Evolutionary conservation across 116 monocot genomes (phyloP).

Genomic region (Cymodocea nodosa): DNA sequence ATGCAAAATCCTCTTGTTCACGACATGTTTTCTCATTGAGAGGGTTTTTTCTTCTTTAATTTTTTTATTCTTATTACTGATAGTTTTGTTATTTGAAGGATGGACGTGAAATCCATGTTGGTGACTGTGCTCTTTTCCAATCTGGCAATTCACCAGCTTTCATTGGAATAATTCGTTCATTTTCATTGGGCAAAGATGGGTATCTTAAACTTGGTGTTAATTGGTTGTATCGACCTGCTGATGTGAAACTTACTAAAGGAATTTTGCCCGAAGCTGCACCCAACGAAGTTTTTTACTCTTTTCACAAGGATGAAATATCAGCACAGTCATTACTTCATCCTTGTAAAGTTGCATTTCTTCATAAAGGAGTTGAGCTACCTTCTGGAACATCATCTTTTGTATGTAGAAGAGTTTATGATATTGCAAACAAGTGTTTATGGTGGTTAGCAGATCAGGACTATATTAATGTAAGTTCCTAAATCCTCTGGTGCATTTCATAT

Average conservation of each 20-base stretch:
- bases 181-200: constrained; percentile 34
- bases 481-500: background rate
- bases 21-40: background rate
- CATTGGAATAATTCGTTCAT: constrained; percentile 74
- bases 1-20: background rate
- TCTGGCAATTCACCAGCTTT: constrained; percentile 76
- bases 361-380: constrained; percentile 79
- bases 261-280: constrained; percentile 67
- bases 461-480: constrained; percentile 55
- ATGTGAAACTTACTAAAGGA: constrained; percentile 80
- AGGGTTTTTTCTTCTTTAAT: background rate
- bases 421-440: constrained; percentile 87
- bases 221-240: constrained; percentile 86
- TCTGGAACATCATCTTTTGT: constrained; percentile 74
- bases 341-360: constrained; percentile 89
- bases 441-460: constrained; percentile 91
- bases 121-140: constrained; percentile 92
- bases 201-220: constrained; percentile 68
- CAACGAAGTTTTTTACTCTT: constrained; percentile 90
- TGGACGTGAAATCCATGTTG: constrained; percentile 63
- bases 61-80: background rate
- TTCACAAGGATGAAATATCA: constrained; percentile 81
- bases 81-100: constrained; percentile 28
- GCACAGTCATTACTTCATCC: constrained; percentile 88
- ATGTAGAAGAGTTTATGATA: constrained; percentile 84